Evolutionary conservation across 2,329 filamentous ascomycete species (phyloP).

Genomic region (Botrytis paeoniae): DNA sequence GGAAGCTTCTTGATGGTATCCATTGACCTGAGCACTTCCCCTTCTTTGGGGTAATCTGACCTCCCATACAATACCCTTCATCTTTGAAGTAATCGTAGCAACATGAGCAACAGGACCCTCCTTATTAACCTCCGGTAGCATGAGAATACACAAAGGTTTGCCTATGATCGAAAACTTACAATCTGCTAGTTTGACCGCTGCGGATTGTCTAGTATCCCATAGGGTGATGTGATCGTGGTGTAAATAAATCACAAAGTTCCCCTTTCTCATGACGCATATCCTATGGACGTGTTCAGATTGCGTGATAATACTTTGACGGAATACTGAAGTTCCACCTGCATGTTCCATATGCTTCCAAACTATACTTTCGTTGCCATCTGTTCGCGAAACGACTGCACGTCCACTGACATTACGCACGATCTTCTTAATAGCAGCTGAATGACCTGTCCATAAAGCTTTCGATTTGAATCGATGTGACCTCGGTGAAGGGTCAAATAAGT

Average conservation of each 20-base stretch:
- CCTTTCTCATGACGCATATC: slow-evolving; percentile 73
- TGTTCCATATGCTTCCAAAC: slow-evolving; percentile 71
- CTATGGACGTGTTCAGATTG: slow-evolving; percentile 72
- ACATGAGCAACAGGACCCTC: slow-evolving; percentile 61
- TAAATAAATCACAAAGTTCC: slow-evolving; percentile 77
- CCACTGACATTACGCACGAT: slow-evolving; percentile 84
- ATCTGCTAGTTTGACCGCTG: slow-evolving; percentile 57
- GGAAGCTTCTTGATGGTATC: slow-evolving; percentile 35
- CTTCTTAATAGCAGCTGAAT: slow-evolving; percentile 76
- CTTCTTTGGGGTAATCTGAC: slow-evolving; percentile 56
- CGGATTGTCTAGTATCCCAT: slow-evolving; percentile 70
- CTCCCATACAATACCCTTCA: slow-evolving; percentile 80
- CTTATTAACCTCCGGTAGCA: slow-evolving; percentile 62
- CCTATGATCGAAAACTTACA: slow-evolving; percentile 59
- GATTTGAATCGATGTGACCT: slow-evolving; percentile 57
- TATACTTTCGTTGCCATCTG: slow-evolving; percentile 72
- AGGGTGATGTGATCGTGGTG: slow-evolving; percentile 67
- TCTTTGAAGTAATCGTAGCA: slow-evolving; percentile 76
- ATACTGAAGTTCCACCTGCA: slow-evolving; percentile 52
- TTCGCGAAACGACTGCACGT: slow-evolving; percentile 75
- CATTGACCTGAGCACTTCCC: slow-evolving; percentile 25
- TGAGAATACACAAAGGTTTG: slow-evolving; percentile 75
- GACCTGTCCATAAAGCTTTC: slow-evolving; percentile 75
- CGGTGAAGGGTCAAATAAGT: slow-evolving; percentile 72
- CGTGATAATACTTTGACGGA: slow-evolving; percentile 65